phyloP scores from a whole-genome alignment of 1,139 yeast genomes.

The Kurtzmaniella quercitrusa region DNA sequence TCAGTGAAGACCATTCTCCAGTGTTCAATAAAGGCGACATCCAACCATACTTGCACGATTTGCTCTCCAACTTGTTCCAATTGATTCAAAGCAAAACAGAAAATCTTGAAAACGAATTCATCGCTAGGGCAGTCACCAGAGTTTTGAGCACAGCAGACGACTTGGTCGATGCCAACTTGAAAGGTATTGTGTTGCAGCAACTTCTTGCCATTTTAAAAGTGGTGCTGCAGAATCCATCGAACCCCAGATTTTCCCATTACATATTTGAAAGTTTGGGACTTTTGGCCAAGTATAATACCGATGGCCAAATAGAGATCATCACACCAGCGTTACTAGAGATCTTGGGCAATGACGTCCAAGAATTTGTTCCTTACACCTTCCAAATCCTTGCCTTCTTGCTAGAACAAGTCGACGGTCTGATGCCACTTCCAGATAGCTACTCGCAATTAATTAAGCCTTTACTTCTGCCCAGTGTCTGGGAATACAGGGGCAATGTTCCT shows the following conservation, averaged over 20 bases:
- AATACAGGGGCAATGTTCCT: slow-evolving; percentile 86
- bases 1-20: slow-evolving; percentile 39
- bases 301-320: slow-evolving; percentile 46
- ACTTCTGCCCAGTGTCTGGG: slow-evolving; percentile 89
- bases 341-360: slow-evolving; percentile 83
- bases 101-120: slow-evolving; percentile 88
- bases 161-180: slow-evolving; percentile 35
- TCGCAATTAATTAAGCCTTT: slow-evolving; percentile 72
- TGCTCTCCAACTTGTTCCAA: slow-evolving; percentile 62
- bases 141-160: slow-evolving; percentile 75
- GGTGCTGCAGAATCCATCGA: slow-evolving; percentile 86
- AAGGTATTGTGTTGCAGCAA: slow-evolving; percentile 54
- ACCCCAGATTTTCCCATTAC: slow-evolving; percentile 89
- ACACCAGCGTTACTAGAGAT: slow-evolving; percentile 67
- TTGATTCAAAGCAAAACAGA: slow-evolving; percentile 63
- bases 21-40: slow-evolving; percentile 75
- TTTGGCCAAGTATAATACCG: slow-evolving; percentile 50
- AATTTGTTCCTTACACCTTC: slow-evolving; percentile 88
- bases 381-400: slow-evolving; percentile 80
- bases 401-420: slow-evolving; percentile 52
- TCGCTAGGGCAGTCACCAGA: slow-evolving; percentile 86
- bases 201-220: slow-evolving; percentile 63
- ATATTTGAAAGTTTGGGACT: slow-evolving; percentile 85
- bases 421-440: slow-evolving; percentile 59
- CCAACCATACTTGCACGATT: slow-evolving; percentile 37